Conservation (phyloP, 164 flowering plant species). For the Vitis rupestris region DNA sequence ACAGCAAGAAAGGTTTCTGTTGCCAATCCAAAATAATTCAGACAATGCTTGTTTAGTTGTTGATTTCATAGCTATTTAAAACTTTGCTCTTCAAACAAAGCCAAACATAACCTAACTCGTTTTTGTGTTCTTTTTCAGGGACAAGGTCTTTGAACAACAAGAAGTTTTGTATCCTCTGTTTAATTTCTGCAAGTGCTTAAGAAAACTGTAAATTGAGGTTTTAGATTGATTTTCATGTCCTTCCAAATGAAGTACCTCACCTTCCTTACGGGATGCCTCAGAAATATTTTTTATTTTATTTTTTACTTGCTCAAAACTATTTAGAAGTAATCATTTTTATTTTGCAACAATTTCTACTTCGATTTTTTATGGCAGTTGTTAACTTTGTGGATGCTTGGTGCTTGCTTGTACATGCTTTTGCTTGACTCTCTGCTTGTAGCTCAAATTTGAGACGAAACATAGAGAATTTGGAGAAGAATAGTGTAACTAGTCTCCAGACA, state of each 20-base stretch:
- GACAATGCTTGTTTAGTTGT: background rate
- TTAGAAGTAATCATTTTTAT: background rate
- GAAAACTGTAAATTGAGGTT: no score
- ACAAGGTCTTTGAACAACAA: constrained; percentile 86
- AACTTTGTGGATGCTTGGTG: background rate
- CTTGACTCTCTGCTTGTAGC: constrained; percentile 47
- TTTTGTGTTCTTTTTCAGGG: constrained; percentile 58
- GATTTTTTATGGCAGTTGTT: background rate
- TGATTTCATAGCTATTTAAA: background rate
- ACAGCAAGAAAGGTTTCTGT: background rate
- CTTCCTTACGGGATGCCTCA: background rate
- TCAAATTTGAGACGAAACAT: constrained; percentile 78
- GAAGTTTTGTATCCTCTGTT: constrained; percentile 76
- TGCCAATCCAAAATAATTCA: background rate
- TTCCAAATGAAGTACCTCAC: no score
- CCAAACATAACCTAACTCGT: background rate
- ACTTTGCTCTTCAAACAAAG: background rate
- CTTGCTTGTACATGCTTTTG: constrained; percentile 15
- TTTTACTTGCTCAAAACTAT: background rate
- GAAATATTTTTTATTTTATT: background rate
- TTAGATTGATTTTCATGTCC: no score
- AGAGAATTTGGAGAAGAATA: constrained; percentile 79
- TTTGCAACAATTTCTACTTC: background rate
- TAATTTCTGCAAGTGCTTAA: background rate
- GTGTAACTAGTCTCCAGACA: constrained; percentile 72